Evolutionary conservation across 2,329 filamentous ascomycete genomes (phyloP), one percentile per base, ranked within the genome.

Genomic region (Emericellopsis atlantica): DNA sequence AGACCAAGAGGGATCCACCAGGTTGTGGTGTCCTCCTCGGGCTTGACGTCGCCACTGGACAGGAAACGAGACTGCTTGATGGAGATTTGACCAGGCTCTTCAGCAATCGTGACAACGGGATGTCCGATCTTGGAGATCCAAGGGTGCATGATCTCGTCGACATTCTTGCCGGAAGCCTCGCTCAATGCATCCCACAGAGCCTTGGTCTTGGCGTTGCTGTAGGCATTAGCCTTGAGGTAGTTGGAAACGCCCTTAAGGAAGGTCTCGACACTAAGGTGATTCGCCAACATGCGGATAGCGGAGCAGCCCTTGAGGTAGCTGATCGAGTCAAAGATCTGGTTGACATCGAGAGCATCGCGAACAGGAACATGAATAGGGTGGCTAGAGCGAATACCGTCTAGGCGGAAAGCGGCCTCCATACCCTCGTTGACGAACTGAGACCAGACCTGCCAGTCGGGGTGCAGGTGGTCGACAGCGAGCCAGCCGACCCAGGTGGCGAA

Each of bases 401-500:
- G 77, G 49, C 80, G 75, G 61, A 95, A 93, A 43, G 90, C 90
- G 68, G 79, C 79, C 72, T 95, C 87, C 68, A 94, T 85, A 53
- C 84, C 84, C 68, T 96, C 92, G 64, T 87, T 87, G 53, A 96
- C 86, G 64, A 95, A 98, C 65, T 95, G 89, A 44, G 85, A 82
- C 92, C 92, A 98, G 26, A 96, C 84, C 53, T 96, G 81, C 90
- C 92, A 96, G 50, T 95, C 90, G 4, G 92, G 92, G 61, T 96
- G 86, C 42, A 96, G 77, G 56, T 93, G 76, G 56, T 96, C 86
- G 44, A 89, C 79, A 9, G 88, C 89, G 45, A 89, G 74, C 90
- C 90, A 98, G 40, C 90, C 92, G 35, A 95, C 90, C 90, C 90
- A 96, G 4, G 92, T 98, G 34, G 92, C 92, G 56, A 98, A 98